Conservation (phyloP, 1,284 basidiomycete species). For the Ustilago esculenta region DNA sequence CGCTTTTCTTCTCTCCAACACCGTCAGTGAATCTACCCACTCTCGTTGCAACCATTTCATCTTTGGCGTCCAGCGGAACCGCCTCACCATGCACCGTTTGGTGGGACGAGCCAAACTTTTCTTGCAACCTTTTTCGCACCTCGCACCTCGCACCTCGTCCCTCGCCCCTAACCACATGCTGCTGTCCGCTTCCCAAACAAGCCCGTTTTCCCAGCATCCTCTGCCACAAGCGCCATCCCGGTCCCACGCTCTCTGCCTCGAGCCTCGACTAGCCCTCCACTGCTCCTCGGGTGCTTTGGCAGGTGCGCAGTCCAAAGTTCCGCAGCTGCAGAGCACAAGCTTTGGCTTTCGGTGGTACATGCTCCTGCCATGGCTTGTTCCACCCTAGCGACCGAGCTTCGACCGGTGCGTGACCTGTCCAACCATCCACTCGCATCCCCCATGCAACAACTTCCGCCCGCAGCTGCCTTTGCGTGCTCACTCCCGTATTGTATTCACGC, state of each 20-base stretch:
- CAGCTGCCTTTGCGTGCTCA: background rate
- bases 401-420: slow-evolving; percentile 21
- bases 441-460: too few relatives aligned
- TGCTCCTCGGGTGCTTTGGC: too few relatives aligned
- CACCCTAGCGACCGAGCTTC: slow-evolving; percentile 21
- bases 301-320: too few relatives aligned
- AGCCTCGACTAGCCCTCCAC: slow-evolving; percentile 4
- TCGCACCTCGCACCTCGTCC: too few relatives aligned
- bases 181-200: background rate
- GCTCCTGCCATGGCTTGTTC: slow-evolving; percentile 10
- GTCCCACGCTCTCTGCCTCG: slow-evolving; percentile 22
- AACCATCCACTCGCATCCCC: background rate
- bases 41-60: slow-evolving; percentile 1
- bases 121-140: slow-evolving; percentile 1
- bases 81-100: slow-evolving; percentile 7
- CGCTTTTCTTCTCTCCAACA: too few relatives aligned
- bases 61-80: slow-evolving; percentile 4
- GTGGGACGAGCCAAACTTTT: slow-evolving; percentile 11
- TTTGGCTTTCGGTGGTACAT: slow-evolving; percentile 20
- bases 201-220: slow-evolving; percentile 8
- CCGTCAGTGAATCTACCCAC: too few relatives aligned
- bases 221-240: slow-evolving; percentile 1
- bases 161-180: background rate
- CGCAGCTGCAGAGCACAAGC: too few relatives aligned
- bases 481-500: slow-evolving; percentile 4